Evolutionary conservation across 106 monocot genomes (phyloP), one percentile per base, ranked within the genome.

Genomic region (Xerophyta viscosa): DNA sequence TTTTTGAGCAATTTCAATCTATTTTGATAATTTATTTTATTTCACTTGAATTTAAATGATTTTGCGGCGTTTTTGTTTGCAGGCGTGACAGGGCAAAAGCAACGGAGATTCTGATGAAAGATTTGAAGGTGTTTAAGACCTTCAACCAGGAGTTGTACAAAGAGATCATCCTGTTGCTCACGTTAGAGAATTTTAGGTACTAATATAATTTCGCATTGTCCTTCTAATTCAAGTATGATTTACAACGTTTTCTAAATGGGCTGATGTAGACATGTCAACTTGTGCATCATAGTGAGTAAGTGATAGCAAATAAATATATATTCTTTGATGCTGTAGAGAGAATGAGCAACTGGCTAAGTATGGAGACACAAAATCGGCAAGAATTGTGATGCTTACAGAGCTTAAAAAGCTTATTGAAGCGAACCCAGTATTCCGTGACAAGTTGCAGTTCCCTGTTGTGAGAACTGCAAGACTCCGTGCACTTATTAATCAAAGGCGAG

Each of bases 401-500:
- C 64, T 72, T 24, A 72, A 72, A 52, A 72, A 59, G 43, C 58
- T 65, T 7, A 65, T 72, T 15, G 58, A 72, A 52, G 71, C 64
- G 17, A 72, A 72, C 47, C 71, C 71, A 6, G 26, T 60, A 12
- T 72, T 72, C 41, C 57, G 58, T 33, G 71, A 72, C 31, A 72
- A 72, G 41, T 33, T 65, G 18, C 20, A 41, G 18, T 65, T 65
- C 58, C 71, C 71, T 28, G 42, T 28, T 27, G 37, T 72, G 39
- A 64, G 65, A 48, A 41, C 24, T 43, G 64, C 65, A 6, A 39
- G 71, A 11, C 21, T 72, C 3, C 64, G 59, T 10, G 58, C 65
- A 26, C 44, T 72, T 2, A 58, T 72, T 20, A 72, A 72, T 36
- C 71, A 72, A 41, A 72, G 71, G 71, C 65, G n/a, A n/a, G n/a